These are phyloP conservation scores for Bipolaris gigantea DNA, from an alignment of 2,329 filamentous ascomycete genomes.

Conservation along the genomic window DNA sequence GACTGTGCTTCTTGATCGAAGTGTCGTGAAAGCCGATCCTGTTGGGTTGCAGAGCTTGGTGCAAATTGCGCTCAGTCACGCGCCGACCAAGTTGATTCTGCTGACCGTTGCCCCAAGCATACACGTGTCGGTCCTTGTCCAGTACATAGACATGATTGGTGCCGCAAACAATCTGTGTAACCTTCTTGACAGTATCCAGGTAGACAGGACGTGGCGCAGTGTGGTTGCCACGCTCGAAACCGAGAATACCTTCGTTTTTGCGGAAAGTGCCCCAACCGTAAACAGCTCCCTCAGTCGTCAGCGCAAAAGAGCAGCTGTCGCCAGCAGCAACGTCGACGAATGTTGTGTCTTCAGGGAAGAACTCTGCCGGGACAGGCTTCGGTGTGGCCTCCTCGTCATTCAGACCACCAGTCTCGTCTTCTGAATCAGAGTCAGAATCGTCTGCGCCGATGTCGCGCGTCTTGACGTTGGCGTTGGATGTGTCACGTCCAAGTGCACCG, in stretches of 20 bases:
- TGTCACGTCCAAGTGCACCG: slow-evolving; percentile 76
- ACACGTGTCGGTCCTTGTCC: slow-evolving; percentile 65
- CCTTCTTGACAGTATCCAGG: slow-evolving; percentile 66
- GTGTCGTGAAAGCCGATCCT: slow-evolving; percentile 58
- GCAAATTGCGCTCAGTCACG: slow-evolving; percentile 61
- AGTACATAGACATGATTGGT: slow-evolving; percentile 73
- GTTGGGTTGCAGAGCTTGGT: slow-evolving; percentile 58
- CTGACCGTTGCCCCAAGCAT: slow-evolving; percentile 72
- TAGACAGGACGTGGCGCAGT: slow-evolving; percentile 52
- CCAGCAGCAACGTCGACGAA: slow-evolving; percentile 70
- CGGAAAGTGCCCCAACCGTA: slow-evolving; percentile 87
- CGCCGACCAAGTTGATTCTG: slow-evolving; percentile 70
- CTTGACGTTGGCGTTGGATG: slow-evolving; percentile 64
- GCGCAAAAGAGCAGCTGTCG: slow-evolving; percentile 74
- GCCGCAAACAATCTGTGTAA: slow-evolving; percentile 65
- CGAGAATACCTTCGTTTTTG: slow-evolving; percentile 67
- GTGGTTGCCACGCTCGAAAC: slow-evolving; percentile 57
- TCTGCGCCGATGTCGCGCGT: slow-evolving; percentile 56
- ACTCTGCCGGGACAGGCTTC: slow-evolving; percentile 56
- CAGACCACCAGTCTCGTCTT: slow-evolving; percentile 63
- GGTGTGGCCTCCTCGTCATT: slow-evolving; percentile 76
- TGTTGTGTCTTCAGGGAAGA: slow-evolving; percentile 63
- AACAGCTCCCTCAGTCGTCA: slow-evolving; percentile 73
- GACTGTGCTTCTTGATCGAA: slow-evolving; percentile 43
- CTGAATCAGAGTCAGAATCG: slow-evolving; percentile 49